Base-by-base conservation (phyloP, 306 rosid species). In the Fragaria nilgerrensis region DNA sequence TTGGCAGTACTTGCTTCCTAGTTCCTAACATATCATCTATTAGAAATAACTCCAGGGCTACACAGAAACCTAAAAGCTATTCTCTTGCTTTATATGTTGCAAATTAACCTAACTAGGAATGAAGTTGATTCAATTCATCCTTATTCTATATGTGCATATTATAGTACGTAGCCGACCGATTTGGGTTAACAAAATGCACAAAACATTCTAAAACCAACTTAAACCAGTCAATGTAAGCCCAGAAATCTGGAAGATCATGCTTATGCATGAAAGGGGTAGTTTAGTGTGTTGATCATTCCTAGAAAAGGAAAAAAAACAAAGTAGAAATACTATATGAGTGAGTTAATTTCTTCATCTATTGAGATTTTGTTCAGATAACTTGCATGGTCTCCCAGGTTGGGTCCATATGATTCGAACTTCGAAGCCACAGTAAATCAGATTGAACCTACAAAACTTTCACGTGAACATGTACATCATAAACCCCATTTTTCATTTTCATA, bases 351-450 rank as follows among this genome's bases (percentile, higher is more conserved):
- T 73, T 72, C 76, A 20, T 67, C 37, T 11, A 16, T 56, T 58
- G 49, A 72, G 77, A 72, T 83, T 44, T 77, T 37, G 25, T 64
- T 27, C 79, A 41, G 52, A 77, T 68, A 36, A 25, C 47, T 41
- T 19, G 44, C 76, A 81, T 63, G 59, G 80, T 73, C 44, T 66
- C 68, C 74, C 52, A 27, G 39, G 82, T 81, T 84, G 90, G 89
- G 67, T 87, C 80, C 72, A 68, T 64, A 86, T 66, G 68, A 62
- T 32, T 32, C 34, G 34, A 32, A 32, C 34, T 74, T 85, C 86
- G 68, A 85, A 43, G 82, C 81, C 77, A 73, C 84, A 84, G 75
- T 47, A 47, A 76, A 84, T 72, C 76, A 84, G 29, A 79, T 47
- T 68, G 75, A 62, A 52, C 41, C 79, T 82, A 55, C 79, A 70